Evolutionary conservation across 2,329 filamentous ascomycete genomes (phyloP).

Genomic region (Dothideomycetes sp.): DNA sequence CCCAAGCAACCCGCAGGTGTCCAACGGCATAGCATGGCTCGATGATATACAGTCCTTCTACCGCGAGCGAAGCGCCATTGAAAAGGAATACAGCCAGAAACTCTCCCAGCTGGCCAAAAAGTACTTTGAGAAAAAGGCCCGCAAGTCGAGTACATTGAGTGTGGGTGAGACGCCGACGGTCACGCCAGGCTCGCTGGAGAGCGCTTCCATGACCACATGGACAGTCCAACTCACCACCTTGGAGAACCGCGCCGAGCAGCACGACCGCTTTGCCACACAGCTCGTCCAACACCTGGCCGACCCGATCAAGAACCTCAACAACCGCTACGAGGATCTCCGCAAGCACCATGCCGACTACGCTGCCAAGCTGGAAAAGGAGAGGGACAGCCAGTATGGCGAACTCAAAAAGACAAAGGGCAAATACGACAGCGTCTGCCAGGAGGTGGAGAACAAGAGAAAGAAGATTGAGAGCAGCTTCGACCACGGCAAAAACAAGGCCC

Average conservation of each 20-base stretch:
- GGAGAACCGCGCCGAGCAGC: constrained; percentile 77
- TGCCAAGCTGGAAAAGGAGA: constrained; percentile 77
- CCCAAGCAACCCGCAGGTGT: constrained; percentile 24
- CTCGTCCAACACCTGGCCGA: constrained; percentile 74
- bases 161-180: constrained; percentile 88
- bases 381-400: constrained; percentile 72
- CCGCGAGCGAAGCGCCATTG: constrained; percentile 82
- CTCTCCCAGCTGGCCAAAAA: constrained; percentile 82
- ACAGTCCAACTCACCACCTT: constrained; percentile 84
- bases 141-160: constrained; percentile 75
- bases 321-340: constrained; percentile 79
- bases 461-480: constrained; percentile 93
- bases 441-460: constrained; percentile 87
- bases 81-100: constrained; percentile 92
- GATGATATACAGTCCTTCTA: constrained; percentile 97
- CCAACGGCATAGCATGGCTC: constrained; percentile 83
- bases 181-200: constrained; percentile 92
- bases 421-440: constrained; percentile 87
- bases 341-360: constrained; percentile 87
- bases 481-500: constrained; percentile 72
- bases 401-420: constrained; percentile 84
- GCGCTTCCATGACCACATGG: constrained; percentile 95
- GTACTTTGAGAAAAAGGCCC: constrained; percentile 94
- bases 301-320: constrained; percentile 63
- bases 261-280: constrained; percentile 73